Conservation (phyloP, 495 filamentous ascomycete genomes). For the Pyronema omphalodes region DNA sequence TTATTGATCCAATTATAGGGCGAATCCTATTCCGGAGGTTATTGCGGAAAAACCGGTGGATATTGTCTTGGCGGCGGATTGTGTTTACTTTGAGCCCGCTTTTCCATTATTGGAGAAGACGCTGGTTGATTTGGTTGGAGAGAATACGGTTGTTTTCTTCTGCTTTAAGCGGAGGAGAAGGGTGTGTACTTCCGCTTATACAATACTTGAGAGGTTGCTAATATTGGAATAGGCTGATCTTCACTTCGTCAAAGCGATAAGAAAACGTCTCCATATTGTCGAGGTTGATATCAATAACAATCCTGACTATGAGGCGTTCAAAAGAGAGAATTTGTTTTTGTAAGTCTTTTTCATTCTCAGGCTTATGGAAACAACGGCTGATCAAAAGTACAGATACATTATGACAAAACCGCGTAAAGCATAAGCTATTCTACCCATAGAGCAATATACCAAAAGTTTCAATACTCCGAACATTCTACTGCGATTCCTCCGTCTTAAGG, state of each 20-base stretch:
- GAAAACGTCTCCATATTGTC: conserved; percentile 28
- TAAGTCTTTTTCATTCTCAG: conserved; percentile 14
- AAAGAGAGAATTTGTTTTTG: conserved; percentile 32
- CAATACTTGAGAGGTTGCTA: not conserved
- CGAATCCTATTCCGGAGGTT: conserved; percentile 33
- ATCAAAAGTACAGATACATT: conserved; percentile 19
- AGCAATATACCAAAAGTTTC: too few relatives aligned
- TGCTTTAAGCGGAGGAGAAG: conserved; percentile 82
- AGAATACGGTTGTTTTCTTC: conserved; percentile 58
- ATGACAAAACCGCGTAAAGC: conserved; percentile 22
- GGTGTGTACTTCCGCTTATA: conserved; percentile 16
- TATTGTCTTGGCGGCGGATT: conserved; percentile 80
- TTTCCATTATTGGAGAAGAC: conserved; percentile 75
- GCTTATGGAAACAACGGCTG: not conserved
- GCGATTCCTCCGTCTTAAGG: too few relatives aligned
- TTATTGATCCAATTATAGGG: conserved; percentile 27
- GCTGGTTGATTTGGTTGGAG: conserved; percentile 33
- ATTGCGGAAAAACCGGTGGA: conserved; percentile 39
- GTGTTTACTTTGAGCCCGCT: conserved; percentile 85
- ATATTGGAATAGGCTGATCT: conserved; percentile 27
- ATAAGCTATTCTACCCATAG: too few relatives aligned
- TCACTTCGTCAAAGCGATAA: conserved; percentile 30
- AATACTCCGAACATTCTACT: too few relatives aligned
- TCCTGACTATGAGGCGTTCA: conserved; percentile 26
- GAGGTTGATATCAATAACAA: conserved; percentile 33